These are phyloP conservation scores for Trametes pubescens DNA, from an alignment of 1,284 basidiomycete species.

Conservation along the genomic window DNA sequence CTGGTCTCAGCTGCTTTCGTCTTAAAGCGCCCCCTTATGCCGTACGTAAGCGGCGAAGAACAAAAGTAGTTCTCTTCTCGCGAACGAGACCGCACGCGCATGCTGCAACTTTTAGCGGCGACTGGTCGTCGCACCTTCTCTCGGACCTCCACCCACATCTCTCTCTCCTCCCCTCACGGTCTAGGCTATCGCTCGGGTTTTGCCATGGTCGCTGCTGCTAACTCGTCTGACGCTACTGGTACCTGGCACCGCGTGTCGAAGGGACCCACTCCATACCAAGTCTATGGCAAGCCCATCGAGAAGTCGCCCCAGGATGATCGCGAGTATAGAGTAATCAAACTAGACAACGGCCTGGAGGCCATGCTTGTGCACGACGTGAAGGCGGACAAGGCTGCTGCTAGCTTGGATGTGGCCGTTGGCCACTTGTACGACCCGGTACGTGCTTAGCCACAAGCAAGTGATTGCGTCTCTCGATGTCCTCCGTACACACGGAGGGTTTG, in stretches of 20 bases:
- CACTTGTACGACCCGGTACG: constrained; percentile 93
- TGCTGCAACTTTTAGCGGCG: constrained; percentile 29
- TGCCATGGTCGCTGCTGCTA: constrained; percentile 26
- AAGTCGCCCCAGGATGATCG: constrained; percentile 83
- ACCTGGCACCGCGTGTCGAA: constrained; percentile 36
- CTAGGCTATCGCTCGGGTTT: constrained; percentile 20
- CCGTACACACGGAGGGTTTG: not conserved
- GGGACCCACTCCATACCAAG: constrained; percentile 35
- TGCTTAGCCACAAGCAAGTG: constrained; percentile 25
- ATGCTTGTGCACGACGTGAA: constrained; percentile 88
- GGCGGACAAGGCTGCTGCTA: constrained; percentile 95
- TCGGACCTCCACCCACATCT: constrained; percentile 3
- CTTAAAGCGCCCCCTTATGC: constrained; percentile 18
- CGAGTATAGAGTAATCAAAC: constrained; percentile 82
- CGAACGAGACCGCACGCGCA: constrained; percentile 20
- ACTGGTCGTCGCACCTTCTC: constrained; percentile 23
- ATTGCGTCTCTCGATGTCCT: not conserved
- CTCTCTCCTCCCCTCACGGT: constrained; percentile 4
- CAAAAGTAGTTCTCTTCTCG: constrained; percentile 22
- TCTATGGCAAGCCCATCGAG: constrained; percentile 75
- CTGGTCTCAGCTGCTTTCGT: constrained; percentile 2
- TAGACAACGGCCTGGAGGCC: constrained; percentile 90
- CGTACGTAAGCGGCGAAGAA: constrained; percentile 22
- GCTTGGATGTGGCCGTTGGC: constrained; percentile 95
- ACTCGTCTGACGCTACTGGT: constrained; percentile 23